A percentile compares a stretch with the other conserved stretches of the same genome.
Evolutionary conservation across 805 yeast genomes (phyloP).

Genomic region (Aciculoconidium aculeatum): DNA sequence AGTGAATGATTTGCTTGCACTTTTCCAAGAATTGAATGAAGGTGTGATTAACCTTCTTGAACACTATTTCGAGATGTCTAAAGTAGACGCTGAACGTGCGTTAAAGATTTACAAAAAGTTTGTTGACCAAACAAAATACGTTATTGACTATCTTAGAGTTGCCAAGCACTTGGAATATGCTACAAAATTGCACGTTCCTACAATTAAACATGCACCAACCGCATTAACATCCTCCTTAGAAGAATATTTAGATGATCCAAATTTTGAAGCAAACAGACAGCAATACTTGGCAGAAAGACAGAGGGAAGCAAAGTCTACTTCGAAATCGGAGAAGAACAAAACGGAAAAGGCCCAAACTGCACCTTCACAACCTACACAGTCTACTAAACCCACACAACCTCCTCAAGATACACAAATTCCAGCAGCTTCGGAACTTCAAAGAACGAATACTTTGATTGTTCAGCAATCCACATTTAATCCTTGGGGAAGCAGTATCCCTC

Average conservation of each 20-base stretch:
- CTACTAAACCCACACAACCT: conserved; percentile 4
- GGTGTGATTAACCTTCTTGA: conserved; percentile 92
- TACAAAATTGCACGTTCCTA: conserved; percentile 88
- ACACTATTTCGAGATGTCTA: conserved; percentile 90
- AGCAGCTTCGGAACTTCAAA: conserved; percentile 8
- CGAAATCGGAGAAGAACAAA: background rate
- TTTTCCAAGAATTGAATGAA: conserved; percentile 88
- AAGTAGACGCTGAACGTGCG: conserved; percentile 80
- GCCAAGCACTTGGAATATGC: conserved; percentile 86
- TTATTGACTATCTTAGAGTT: conserved; percentile 77
- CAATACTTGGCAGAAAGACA: conserved; percentile 70
- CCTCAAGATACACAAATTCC: conserved; percentile 2
- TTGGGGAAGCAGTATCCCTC: conserved; percentile 24
- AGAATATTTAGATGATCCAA: conserved; percentile 83
- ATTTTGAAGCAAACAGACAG: conserved; percentile 71
- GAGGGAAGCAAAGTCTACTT: conserved; percentile 19
- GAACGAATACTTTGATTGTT: conserved; percentile 25
- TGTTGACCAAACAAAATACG: conserved; percentile 80
- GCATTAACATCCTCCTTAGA: conserved; percentile 81
- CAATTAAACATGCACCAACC: conserved; percentile 95
- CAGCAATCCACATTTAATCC: conserved; percentile 38
- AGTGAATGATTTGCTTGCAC: conserved; percentile 80
- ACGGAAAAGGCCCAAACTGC: conserved; percentile 1
- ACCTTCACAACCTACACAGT: conserved; percentile 3
- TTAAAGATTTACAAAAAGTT: conserved; percentile 78